These are phyloP conservation scores for Albatrellus ellisii DNA, from an alignment of 768 basidiomycete genomes.

Conservation along the genomic window DNA sequence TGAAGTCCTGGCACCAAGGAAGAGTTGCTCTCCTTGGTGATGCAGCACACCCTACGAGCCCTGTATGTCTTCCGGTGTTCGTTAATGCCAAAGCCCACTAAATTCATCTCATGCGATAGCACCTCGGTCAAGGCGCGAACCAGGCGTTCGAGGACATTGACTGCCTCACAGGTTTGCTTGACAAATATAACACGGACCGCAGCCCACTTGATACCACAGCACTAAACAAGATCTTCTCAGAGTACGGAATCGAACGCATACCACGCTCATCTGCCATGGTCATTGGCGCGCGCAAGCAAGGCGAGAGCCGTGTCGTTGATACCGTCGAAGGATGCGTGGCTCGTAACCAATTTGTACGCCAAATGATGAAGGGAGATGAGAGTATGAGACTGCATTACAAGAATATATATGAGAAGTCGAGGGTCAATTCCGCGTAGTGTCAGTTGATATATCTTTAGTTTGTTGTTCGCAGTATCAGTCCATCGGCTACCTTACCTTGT, in stretches of 20 bases:
- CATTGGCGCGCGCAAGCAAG: conserved; percentile 21
- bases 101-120: conserved; percentile 17
- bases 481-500: no score
- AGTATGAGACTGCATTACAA: background rate
- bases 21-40: conserved; percentile 31
- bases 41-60: conserved; percentile 33
- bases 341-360: conserved; percentile 18
- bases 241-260: conserved; percentile 24
- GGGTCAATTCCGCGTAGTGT: no score
- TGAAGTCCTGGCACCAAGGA: conserved; percentile 27
- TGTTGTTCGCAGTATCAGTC: no score
- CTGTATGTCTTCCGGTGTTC: conserved; percentile 19
- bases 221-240: conserved; percentile 21
- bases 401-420: conserved; percentile 19
- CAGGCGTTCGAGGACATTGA: conserved; percentile 31
- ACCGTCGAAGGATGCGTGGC: conserved; percentile 20
- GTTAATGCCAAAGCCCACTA: background rate
- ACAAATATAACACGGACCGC: conserved; percentile 19
- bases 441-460: no score
- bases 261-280: conserved; percentile 25
- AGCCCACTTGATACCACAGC: conserved; percentile 16
- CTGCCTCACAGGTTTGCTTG: conserved; percentile 22
- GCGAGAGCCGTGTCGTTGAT: conserved; percentile 22
- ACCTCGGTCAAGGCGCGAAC: conserved; percentile 34
- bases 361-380: conserved; percentile 10